phyloP scores from a whole-genome alignment of 805 yeast genomes.

The Yarrowia divulgata region DNA sequence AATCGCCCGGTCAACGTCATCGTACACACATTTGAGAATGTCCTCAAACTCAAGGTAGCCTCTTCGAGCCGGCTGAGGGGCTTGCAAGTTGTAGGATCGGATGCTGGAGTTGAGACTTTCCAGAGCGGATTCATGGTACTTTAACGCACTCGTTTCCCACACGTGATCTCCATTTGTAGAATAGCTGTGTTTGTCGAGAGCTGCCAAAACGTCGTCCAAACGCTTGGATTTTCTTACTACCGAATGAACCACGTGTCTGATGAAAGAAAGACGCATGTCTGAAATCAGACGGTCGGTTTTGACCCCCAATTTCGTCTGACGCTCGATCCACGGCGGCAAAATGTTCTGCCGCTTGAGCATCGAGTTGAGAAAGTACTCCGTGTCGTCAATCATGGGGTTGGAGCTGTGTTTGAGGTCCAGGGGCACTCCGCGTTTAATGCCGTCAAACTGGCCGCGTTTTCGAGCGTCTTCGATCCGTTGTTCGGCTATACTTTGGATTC shows the following conservation, averaged over 20 bases:
- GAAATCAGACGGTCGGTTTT: conserved; percentile 55
- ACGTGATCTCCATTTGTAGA: conserved; percentile 27
- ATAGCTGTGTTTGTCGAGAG: neutral
- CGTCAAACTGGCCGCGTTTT: conserved; percentile 70
- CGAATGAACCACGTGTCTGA: conserved; percentile 31
- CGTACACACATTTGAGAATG: conserved; percentile 56
- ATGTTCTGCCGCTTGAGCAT: conserved; percentile 76
- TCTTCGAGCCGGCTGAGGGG: conserved; percentile 66
- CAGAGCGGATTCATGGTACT: conserved; percentile 52
- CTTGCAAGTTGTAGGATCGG: conserved; percentile 67
- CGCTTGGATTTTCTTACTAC: neutral
- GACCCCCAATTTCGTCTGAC: conserved; percentile 63
- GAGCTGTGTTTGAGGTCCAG: conserved; percentile 52
- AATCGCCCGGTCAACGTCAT: conserved; percentile 47
- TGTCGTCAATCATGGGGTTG: conserved; percentile 67
- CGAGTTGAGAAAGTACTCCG: conserved; percentile 80
- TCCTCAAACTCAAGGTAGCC: conserved; percentile 57
- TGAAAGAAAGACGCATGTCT: neutral
- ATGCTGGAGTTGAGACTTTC: conserved; percentile 57
- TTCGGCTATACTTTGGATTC: conserved; percentile 74
- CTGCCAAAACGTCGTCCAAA: conserved; percentile 2
- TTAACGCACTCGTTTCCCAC: conserved; percentile 54
- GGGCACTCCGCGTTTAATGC: conserved; percentile 70
- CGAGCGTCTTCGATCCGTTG: conserved; percentile 77
- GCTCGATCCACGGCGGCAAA: conserved; percentile 90